Percentiles rank a stretch among this genome's conserved stretches.
Conservation (phyloP, 345 rosid species). For the Barbarea vulgaris region DNA sequence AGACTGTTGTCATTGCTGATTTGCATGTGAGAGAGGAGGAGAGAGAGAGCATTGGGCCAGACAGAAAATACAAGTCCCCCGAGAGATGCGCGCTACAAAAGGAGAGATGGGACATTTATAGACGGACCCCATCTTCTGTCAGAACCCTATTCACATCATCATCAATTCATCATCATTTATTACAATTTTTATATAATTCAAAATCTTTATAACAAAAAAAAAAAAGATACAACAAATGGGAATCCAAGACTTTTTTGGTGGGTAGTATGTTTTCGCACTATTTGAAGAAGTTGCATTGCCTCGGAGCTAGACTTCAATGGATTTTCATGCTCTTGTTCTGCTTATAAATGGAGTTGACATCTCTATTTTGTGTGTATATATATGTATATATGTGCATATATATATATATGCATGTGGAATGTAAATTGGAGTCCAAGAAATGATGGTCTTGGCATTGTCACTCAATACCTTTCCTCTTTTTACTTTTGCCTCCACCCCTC, state of each 20-base stretch:
- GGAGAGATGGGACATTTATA: constrained; percentile 47
- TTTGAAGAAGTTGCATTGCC: constrained; percentile 21
- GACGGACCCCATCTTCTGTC: constrained; percentile 46
- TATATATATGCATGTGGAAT: neutral
- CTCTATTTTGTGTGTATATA: neutral
- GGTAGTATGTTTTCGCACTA: constrained; percentile 1
- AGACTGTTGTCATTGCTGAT: constrained; percentile 42
- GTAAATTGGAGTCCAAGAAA: constrained; percentile 2
- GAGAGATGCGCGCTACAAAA: constrained; percentile 49
- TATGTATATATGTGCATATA: neutral
- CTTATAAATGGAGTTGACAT: constrained; percentile 22
- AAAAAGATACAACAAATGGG: constrained; percentile 16
- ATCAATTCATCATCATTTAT: constrained; percentile 36
- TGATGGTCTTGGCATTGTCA: constrained; percentile 18
- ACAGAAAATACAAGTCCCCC: constrained; percentile 48
- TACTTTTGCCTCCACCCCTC: constrained; percentile 9
- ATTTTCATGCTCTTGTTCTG: constrained; percentile 23
- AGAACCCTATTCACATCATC: constrained; percentile 43
- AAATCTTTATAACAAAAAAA: neutral
- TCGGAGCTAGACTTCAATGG: constrained; percentile 22
- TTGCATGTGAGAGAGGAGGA: constrained; percentile 36
- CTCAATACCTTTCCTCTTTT: constrained; percentile 19
- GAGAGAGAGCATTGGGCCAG: constrained; percentile 38
- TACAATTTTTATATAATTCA: neutral
- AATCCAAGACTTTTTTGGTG: constrained; percentile 36